These are phyloP conservation scores for Tolypocladium amazonense DNA, from an alignment of 2,329 filamentous ascomycete species.

Conservation along the genomic window DNA sequence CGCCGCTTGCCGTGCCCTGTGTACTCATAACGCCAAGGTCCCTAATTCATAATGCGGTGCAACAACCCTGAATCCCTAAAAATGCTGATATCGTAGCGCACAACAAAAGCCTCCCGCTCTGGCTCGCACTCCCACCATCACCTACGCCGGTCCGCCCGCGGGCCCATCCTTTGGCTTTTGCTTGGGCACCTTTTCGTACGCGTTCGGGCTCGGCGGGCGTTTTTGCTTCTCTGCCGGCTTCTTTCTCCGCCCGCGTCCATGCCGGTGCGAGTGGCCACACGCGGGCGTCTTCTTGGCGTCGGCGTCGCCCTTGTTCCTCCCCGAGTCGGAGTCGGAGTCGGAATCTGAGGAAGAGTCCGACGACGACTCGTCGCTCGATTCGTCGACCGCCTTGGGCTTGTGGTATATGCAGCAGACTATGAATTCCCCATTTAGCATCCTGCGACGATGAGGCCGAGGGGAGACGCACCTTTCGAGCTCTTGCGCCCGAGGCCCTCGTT, in stretches of 20 bases:
- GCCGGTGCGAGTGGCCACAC: conserved; percentile 22
- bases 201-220: conserved; percentile 60
- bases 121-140: background rate
- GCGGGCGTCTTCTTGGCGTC: conserved; percentile 15
- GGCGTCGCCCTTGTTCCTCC: conserved; percentile 29
- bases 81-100: background rate
- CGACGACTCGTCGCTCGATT: conserved; percentile 63
- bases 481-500: conserved; percentile 94
- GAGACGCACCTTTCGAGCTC: conserved; percentile 69
- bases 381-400: conserved; percentile 67
- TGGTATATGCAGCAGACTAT: conserved; percentile 99
- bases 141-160: conserved; percentile 9
- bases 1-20: background rate
- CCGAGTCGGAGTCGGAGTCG: conserved; percentile 34
- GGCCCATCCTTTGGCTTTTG: conserved; percentile 21
- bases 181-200: conserved; percentile 64
- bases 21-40: background rate
- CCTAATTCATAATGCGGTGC: background rate
- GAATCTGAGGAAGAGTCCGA: conserved; percentile 37
- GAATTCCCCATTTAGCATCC: background rate
- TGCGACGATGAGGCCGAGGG: background rate
- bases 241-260: conserved; percentile 7
- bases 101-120: background rate
- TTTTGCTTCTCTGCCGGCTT: conserved; percentile 24
- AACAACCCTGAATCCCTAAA: conserved; percentile 3